Conservation (phyloP, 345 rosid genomes). For the Gossypium rotundifolium region DNA sequence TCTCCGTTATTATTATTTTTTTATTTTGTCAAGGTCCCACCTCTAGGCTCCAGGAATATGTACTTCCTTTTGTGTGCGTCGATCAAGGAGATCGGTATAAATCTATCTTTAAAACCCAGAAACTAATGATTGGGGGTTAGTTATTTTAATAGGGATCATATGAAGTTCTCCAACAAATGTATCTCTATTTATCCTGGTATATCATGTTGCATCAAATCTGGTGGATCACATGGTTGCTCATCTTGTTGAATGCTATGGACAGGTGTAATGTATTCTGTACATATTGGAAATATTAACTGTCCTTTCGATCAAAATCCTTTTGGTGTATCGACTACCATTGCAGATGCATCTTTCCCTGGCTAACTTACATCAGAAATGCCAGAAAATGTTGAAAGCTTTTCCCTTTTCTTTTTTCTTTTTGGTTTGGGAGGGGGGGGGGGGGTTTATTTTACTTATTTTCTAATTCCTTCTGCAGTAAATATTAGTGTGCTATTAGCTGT, state of each 20-base stretch:
- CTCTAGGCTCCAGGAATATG: background rate
- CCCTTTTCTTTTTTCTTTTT: too few relatives aligned
- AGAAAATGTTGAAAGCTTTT: too few relatives aligned
- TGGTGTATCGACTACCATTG: background rate
- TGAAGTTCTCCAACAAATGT: background rate
- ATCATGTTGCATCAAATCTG: too few relatives aligned
- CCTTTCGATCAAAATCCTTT: background rate
- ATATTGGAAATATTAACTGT: conserved; percentile 13
- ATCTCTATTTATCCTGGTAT: background rate
- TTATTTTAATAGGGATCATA: background rate
- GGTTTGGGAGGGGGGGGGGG: too few relatives aligned
- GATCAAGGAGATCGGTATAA: too few relatives aligned
- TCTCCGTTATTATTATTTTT: too few relatives aligned
- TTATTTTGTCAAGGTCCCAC: too few relatives aligned
- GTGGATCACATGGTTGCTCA: background rate
- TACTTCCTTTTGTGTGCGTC: background rate
- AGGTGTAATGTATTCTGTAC: conserved; percentile 26
- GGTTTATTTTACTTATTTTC: too few relatives aligned
- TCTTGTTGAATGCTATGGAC: conserved; percentile 19
- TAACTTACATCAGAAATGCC: too few relatives aligned
- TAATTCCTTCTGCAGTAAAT: background rate
- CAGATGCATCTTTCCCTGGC: background rate
- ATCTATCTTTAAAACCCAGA: background rate
- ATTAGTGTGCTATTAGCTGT: background rate
- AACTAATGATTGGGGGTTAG: background rate